Evolutionary conservation across 2,329 filamentous ascomycete species (phyloP), one percentile per base, ranked within the genome.

Genomic region (Xylariaceae sp.): DNA sequence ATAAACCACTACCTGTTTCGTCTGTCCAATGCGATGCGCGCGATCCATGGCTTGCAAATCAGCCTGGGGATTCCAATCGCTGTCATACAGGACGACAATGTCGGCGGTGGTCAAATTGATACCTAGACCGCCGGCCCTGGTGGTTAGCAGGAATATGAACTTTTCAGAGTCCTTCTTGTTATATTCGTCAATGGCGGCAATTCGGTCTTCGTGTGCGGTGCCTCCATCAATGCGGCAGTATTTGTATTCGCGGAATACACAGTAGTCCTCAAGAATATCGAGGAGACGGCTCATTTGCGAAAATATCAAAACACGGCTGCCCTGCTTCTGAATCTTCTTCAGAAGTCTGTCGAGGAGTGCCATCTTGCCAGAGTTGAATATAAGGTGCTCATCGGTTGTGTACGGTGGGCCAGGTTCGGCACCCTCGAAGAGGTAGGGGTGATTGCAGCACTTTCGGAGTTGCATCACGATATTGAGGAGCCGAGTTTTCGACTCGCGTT

Each of bases 391-490:
- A 70, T 99, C 94, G 0, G 93, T 99, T 0, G 95, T 99, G 73
- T 97, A 99, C 1, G 95, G 94, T 10, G 94, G 95, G 34, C 94
- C 94, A 48, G 94, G 94, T 72, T 99, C 94, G 8, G 94, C 94
- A 57, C 94, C 94, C 72, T 99, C 94, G 67, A 99, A 99, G 0
- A 99, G 84, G 69, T 99, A 99, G 0, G 94, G 94, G 71, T 99
- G 94, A 69, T 99, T 99, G 74, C 94, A 99, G 77, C 94, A 99
- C 76, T 99, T 99, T 68, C 94, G 88, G 65, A 99, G 83, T 75
- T 99, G 94, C 94, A 99, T 99, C 68, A 99, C 94, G 71, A 99
- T 99, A 76, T 99, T 99, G 65, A 99, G 82, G 18, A 99, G 83
- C 64, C 94, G 87, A 1, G 94, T 99, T 78, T 99, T 99, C 37